Conservation (phyloP, 768 basidiomycete genomes). For the Russula sp. region DNA sequence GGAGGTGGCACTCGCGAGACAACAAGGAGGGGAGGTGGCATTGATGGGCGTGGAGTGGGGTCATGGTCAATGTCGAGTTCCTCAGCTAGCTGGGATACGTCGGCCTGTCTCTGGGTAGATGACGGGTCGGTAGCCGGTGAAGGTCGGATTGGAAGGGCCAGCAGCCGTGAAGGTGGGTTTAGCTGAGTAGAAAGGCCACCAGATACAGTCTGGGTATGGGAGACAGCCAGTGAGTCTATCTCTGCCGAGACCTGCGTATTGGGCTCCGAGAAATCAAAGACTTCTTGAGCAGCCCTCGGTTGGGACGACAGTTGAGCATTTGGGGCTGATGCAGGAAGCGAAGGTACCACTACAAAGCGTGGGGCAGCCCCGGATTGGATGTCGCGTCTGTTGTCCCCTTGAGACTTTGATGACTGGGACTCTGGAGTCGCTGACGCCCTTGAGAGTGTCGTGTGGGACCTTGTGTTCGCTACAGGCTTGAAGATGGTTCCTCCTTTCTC, state of each 20-base stretch:
- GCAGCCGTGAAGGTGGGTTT: not conserved
- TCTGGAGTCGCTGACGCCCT: conserved; percentile 26
- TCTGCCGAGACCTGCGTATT: not conserved
- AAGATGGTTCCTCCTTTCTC: conserved; percentile 71
- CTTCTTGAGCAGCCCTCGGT: not conserved
- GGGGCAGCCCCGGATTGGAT: not conserved
- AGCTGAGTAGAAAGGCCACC: not conserved
- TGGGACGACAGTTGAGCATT: not conserved
- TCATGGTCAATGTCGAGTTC: not conserved
- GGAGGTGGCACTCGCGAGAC: not conserved
- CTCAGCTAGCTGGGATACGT: not conserved
- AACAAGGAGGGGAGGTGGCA: conserved; percentile 6
- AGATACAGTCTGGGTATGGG: not conserved
- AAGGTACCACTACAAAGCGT: not conserved
- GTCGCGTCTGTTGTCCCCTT: not conserved
- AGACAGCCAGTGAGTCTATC: not conserved
- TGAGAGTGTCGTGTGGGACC: conserved; percentile 35
- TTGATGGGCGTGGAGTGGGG: not conserved
- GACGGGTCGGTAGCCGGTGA: not conserved
- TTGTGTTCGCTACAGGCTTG: conserved; percentile 55
- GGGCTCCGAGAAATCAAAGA: not conserved
- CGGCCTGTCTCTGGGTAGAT: not conserved
- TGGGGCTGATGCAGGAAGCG: not conserved
- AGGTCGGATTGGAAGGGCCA: not conserved
- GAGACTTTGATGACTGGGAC: not conserved